Base-by-base conservation (phyloP, 345 rosid genomes). In the Hibiscus trionum region DNA sequence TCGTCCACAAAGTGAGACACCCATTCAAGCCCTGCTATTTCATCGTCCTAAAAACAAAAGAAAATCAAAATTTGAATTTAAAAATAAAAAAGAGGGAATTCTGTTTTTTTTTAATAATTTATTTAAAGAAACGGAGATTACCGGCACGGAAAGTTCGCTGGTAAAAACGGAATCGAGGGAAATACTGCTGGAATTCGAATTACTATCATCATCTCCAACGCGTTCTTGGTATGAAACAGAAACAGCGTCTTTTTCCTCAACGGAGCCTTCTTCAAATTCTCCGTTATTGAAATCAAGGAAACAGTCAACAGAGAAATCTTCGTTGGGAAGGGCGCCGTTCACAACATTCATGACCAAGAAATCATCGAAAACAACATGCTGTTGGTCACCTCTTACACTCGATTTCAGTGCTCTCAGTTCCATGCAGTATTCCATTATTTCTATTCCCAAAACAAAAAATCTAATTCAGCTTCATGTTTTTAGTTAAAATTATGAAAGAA, bases 291-390 rank as follows among this genome's bases (percentile, higher is more conserved):
- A 86, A 70, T 90, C 88, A 1, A 90, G 77, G 79, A 90, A 87
- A 70, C 88, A 83, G 33, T 90, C 96, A 55, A 90, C 88, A 2
- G 93, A 83, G 77, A 88, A 88, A 73, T 88, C 92, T 33, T 88
- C 96, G 3, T 61, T 31, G 14, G 61, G 79, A 73, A 62, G 74
- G 70, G 74, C 77, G 11, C 73, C 81, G 53, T 47, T 60, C 56
- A 65, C 11, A 2, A 70, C 58, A 29, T 71, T 71, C 62, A 61
- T 49, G 10, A 72, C 64, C 66, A 50, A 35, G 0, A 82, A 47
- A 72, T 90, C 90, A 5, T 87, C 90, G 0, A 72, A 56, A 31
- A 60, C 78, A 31, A 60, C 78, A 26, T 81, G 86, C 1, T 80
- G 88, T 2, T 79, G 88, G 72, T 90, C 96, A 26, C 86, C 72